A percentile compares a stretch with the other conserved stretches of the same genome.
Conservation (phyloP, 192 early-diverging fungal species). For the Haplosporangium gracile region DNA sequence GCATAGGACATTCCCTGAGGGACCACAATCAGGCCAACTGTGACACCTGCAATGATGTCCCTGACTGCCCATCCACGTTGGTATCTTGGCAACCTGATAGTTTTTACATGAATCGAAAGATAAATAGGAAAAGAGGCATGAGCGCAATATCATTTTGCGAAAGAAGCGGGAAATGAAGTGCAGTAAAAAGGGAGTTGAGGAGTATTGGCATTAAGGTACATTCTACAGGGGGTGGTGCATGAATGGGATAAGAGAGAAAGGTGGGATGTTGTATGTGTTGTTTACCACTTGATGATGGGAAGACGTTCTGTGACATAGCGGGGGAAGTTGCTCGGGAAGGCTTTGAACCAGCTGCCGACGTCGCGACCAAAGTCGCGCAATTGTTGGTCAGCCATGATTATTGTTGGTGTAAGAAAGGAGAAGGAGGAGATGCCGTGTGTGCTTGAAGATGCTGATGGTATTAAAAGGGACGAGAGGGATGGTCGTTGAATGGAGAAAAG, state of each 20-base stretch:
- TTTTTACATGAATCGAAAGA: slow-evolving; percentile 2
- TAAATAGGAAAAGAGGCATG: background rate
- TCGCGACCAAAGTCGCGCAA: slow-evolving; percentile 37
- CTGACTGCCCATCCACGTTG: slow-evolving; percentile 58
- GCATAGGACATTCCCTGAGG: slow-evolving; percentile 83
- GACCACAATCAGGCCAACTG: slow-evolving; percentile 78
- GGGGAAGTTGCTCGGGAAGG: slow-evolving; percentile 35
- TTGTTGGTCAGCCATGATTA: slow-evolving; percentile 48
- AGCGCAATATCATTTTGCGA: too few species aligned
- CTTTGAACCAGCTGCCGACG: slow-evolving; percentile 33
- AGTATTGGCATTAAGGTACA: background rate
- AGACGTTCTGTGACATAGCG: slow-evolving; percentile 34
- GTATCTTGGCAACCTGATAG: slow-evolving; percentile 47
- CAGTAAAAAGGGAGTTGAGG: background rate
- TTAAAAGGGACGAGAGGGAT: background rate
- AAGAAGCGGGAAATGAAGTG: background rate
- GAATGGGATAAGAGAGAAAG: background rate
- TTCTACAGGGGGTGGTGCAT: background rate
- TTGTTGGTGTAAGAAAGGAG: background rate
- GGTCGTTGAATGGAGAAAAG: background rate
- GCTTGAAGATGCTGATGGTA: background rate
- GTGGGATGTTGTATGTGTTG: background rate
- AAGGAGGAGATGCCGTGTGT: background rate
- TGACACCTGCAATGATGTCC: slow-evolving; percentile 79
- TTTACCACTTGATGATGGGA: slow-evolving; percentile 56